phyloP scores from a whole-genome alignment of 306 rosid species.

The Astragalus membranaceus region DNA sequence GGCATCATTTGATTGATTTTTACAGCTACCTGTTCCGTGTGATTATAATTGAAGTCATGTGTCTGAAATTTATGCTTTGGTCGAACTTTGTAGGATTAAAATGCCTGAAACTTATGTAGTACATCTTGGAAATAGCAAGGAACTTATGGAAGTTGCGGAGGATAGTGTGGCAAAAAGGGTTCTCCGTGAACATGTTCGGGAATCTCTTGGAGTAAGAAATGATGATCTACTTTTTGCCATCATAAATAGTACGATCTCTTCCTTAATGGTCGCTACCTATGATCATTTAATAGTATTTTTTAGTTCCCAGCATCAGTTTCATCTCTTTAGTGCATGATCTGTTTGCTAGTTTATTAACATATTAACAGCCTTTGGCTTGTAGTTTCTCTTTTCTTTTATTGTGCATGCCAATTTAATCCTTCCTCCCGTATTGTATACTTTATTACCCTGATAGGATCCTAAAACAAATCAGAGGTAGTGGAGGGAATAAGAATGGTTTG shows the following conservation, averaged over 20 bases:
- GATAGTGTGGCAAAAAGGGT: constrained; percentile 77
- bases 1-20: background rate
- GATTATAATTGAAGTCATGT: background rate
- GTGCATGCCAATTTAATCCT: constrained; percentile 1
- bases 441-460: no score
- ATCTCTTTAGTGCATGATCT: background rate
- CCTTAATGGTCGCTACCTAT: background rate
- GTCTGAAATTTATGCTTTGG: background rate
- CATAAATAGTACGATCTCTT: constrained; percentile 72
- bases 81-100: constrained; percentile 46
- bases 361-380: background rate
- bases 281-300: background rate
- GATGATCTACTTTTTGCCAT: constrained; percentile 90
- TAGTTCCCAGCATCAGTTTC: background rate
- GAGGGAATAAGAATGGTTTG: no score
- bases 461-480: no score
- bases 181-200: constrained; percentile 86
- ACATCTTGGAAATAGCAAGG: constrained; percentile 99
- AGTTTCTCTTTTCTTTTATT: constrained; percentile 14
- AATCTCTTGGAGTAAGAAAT: constrained; percentile 82
- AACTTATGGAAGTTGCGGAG: constrained; percentile 92
- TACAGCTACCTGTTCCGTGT: background rate
- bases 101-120: constrained; percentile 91
- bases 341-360: background rate
- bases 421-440: background rate